Percentiles rank a stretch among this genome's conserved stretches.
These are phyloP conservation scores for Chrysoporthe deuterocubensis DNA, from an alignment of 2,329 filamentous ascomycete genomes.

Conservation along the genomic window DNA sequence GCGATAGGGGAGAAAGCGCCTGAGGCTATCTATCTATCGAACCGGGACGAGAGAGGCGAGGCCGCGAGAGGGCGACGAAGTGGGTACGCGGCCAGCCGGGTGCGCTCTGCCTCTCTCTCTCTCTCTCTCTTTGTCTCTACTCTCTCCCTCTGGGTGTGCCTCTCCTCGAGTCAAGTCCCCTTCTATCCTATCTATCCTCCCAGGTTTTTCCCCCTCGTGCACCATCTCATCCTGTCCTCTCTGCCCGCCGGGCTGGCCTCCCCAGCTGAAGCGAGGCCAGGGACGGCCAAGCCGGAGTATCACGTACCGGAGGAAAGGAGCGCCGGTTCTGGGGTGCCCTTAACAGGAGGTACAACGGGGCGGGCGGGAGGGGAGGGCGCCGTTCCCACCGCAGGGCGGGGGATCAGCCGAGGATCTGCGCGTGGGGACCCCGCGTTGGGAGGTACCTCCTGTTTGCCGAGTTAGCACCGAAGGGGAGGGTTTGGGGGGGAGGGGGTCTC, in stretches of 20 bases:
- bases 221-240: too few relatives aligned
- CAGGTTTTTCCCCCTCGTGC: too few relatives aligned
- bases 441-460: slow-evolving; percentile 8
- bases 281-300: background rate
- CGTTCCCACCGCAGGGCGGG: background rate
- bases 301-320: background rate
- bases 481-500: too few relatives aligned
- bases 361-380: background rate
- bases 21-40: too few relatives aligned
- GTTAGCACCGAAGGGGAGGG: background rate
- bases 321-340: background rate
- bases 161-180: too few relatives aligned
- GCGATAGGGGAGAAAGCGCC: too few relatives aligned
- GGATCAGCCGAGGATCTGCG: background rate
- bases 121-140: background rate
- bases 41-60: background rate
- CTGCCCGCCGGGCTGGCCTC: too few relatives aligned
- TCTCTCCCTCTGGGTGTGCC: too few relatives aligned
- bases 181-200: too few relatives aligned
- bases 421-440: slow-evolving; percentile 18
- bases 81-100: too few relatives aligned
- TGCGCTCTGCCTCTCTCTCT: background rate
- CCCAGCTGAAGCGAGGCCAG: too few relatives aligned
- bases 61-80: background rate
- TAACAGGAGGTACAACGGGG: background rate